A percentile compares a stretch with the other conserved stretches of the same genome.
Evolutionary conservation across 2,329 filamentous ascomycete genomes (phyloP).

Genomic region (Phaeosphaeriaceae sp.): DNA sequence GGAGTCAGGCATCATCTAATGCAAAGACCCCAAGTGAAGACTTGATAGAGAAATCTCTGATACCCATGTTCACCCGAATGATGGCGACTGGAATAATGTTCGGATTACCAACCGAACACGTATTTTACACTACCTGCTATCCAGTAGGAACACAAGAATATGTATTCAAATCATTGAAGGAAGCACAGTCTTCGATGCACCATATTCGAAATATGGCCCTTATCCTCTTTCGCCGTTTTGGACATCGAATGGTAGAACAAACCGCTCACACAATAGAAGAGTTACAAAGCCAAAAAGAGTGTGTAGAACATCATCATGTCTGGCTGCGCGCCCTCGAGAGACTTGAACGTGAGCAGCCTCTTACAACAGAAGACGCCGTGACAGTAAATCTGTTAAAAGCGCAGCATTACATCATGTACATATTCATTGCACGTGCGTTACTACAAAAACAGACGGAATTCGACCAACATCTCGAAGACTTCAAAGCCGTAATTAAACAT

Average conservation of each 20-base stretch:
- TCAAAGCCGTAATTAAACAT: constrained; percentile 1
- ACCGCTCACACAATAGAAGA: constrained; percentile 4
- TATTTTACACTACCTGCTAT: constrained; percentile 8
- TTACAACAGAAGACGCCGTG: not conserved
- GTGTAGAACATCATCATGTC: constrained; percentile 1
- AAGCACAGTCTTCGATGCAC: constrained; percentile 5
- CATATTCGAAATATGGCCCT: constrained; percentile 10
- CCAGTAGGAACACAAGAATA: constrained; percentile 9
- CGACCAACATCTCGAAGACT: not conserved
- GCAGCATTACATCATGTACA: not conserved
- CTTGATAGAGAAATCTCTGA: constrained; percentile 17
- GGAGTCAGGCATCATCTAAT: not conserved
- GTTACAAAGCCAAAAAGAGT: not conserved
- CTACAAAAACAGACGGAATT: not conserved
- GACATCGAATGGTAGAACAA: constrained; percentile 3
- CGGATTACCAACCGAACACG: constrained; percentile 6
- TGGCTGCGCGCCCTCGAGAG: constrained; percentile 8
- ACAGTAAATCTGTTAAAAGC: not conserved
- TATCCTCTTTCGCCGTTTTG: constrained; percentile 3
- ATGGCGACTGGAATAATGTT: constrained; percentile 19
- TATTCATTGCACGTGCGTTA: not conserved
- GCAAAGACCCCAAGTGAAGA: not conserved
- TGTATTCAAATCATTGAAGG: constrained; percentile 10
- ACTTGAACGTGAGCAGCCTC: not conserved
- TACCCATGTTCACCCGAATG: constrained; percentile 21